Evolutionary conservation across 441 rosid genomes (phyloP).

Genomic region (Kokia cookei): DNA sequence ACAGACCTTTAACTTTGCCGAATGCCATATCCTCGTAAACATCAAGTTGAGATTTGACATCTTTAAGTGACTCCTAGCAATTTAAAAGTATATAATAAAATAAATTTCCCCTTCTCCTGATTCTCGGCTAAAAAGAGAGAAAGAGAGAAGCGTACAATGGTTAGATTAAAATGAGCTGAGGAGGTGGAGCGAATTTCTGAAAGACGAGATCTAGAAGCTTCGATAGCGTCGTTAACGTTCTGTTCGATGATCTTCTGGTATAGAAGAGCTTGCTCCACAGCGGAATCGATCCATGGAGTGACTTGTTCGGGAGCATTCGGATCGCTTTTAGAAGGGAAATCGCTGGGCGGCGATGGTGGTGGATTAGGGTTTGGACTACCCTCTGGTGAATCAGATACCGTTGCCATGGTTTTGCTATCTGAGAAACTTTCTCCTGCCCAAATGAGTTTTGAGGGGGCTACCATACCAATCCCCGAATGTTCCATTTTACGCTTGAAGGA

Average conservation of each 20-base stretch:
- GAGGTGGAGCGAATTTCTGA: constrained; percentile 61
- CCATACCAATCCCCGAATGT: not conserved
- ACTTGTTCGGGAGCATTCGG: not conserved
- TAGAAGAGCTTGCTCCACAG: not conserved
- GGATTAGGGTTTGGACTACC: constrained; percentile 18
- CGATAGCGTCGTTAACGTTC: constrained; percentile 41
- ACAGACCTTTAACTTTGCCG: constrained; percentile 63
- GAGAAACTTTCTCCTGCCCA: not conserved
- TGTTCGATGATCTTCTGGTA: constrained; percentile 12
- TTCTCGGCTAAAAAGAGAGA: not conserved
- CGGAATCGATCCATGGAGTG: not conserved
- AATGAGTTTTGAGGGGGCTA: not conserved
- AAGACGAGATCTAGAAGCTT: constrained; percentile 55
- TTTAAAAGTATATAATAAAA: not conserved
- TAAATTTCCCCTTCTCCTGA: not conserved
- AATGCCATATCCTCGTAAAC: constrained; percentile 54
- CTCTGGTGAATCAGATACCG: constrained; percentile 34
- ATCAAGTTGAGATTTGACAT: constrained; percentile 43
- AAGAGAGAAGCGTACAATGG: constrained; percentile 45
- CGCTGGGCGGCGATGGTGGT: constrained; percentile 9
- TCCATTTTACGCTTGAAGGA: not conserved
- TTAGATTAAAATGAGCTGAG: constrained; percentile 54
- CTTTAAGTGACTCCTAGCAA: constrained; percentile 49
- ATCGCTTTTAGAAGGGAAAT: constrained; percentile 9
- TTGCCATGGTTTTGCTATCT: constrained; percentile 31